Percentiles rank a stretch among this genome's conserved stretches.
Evolutionary conservation across 495 filamentous ascomycete genomes (phyloP).

Genomic region (Neurospora pannonica): DNA sequence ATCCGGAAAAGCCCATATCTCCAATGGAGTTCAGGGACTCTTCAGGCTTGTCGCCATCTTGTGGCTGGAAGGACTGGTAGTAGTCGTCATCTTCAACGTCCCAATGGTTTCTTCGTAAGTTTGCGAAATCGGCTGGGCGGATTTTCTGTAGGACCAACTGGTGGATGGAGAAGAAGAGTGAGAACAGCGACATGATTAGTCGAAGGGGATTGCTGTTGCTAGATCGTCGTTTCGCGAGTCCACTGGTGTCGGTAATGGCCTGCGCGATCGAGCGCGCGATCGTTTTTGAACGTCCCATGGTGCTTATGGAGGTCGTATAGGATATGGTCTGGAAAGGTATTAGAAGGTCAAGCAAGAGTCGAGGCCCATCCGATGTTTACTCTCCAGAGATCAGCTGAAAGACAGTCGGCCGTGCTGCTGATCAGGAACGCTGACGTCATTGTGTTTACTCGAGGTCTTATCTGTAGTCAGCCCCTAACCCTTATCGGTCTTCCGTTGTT

Average conservation of each 20-base stretch:
- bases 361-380: not conserved
- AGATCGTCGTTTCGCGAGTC: slow-evolving; percentile 1
- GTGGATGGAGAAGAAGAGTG: slow-evolving; percentile 29
- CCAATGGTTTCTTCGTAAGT: slow-evolving; percentile 22
- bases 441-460: not conserved
- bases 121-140: slow-evolving; percentile 29
- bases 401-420: not conserved
- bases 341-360: not conserved
- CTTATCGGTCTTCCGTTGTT: not conserved
- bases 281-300: slow-evolving; percentile 19
- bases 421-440: not conserved
- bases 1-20: slow-evolving; percentile 28
- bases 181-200: slow-evolving; percentile 19
- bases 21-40: slow-evolving; percentile 22
- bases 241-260: slow-evolving; percentile 23
- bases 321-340: not conserved
- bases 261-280: slow-evolving; percentile 27
- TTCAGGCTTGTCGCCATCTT: slow-evolving; percentile 3
- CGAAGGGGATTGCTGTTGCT: slow-evolving; percentile 6
- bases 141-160: slow-evolving; percentile 27
- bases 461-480: not conserved
- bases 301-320: not conserved
- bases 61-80: slow-evolving; percentile 13
- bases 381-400: not conserved
- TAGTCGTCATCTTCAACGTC: slow-evolving; percentile 18